A percentile compares a stretch with the other conserved stretches of the same genome.
These are phyloP conservation scores for Camillea tinctor DNA, from an alignment of 2,329 filamentous ascomycete genomes.

Conservation along the genomic window DNA sequence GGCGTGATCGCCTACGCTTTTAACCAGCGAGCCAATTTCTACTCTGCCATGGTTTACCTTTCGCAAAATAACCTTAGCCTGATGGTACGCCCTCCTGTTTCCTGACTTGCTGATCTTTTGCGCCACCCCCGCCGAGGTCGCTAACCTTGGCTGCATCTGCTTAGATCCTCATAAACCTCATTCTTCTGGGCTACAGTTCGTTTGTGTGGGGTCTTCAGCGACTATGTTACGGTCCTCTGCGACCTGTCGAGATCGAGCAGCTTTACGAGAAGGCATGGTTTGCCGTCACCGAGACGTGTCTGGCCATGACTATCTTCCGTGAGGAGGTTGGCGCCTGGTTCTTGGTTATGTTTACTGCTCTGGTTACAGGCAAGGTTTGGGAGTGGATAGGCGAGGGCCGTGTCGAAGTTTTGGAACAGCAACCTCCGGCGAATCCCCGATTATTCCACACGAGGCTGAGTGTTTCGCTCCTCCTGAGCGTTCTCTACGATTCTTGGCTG, in stretches of 20 bases:
- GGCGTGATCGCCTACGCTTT: conserved; percentile 87
- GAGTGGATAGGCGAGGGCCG: conserved; percentile 96
- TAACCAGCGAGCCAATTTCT: conserved; percentile 95
- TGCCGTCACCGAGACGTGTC: conserved; percentile 90
- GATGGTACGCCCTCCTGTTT: conserved; percentile 59
- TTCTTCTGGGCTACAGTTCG: conserved; percentile 75
- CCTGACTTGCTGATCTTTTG: conserved; percentile 1
- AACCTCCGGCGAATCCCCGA: conserved; percentile 83
- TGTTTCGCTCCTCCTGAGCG: conserved; percentile 73
- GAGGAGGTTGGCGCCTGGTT: conserved; percentile 95
- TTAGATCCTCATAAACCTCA: conserved; percentile 87
- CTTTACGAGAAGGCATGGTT: conserved; percentile 98
- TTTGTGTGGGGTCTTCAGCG: conserved; percentile 86
- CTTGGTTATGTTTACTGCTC: conserved; percentile 89
- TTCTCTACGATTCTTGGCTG: conserved; percentile 77
- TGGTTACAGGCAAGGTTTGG: conserved; percentile 96
- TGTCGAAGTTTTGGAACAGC: conserved; percentile 92
- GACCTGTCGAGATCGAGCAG: conserved; percentile 93
- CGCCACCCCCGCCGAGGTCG: neutral
- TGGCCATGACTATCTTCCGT: conserved; percentile 97
- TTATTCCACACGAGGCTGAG: conserved; percentile 84
- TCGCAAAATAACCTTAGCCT: conserved; percentile 95
- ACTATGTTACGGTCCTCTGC: conserved; percentile 84
- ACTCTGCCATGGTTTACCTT: conserved; percentile 94
- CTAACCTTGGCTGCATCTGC: conserved; percentile 7